These are phyloP conservation scores for Coprinopsis sp. DNA, from an alignment of 768 basidiomycete genomes.

Conservation along the genomic window DNA sequence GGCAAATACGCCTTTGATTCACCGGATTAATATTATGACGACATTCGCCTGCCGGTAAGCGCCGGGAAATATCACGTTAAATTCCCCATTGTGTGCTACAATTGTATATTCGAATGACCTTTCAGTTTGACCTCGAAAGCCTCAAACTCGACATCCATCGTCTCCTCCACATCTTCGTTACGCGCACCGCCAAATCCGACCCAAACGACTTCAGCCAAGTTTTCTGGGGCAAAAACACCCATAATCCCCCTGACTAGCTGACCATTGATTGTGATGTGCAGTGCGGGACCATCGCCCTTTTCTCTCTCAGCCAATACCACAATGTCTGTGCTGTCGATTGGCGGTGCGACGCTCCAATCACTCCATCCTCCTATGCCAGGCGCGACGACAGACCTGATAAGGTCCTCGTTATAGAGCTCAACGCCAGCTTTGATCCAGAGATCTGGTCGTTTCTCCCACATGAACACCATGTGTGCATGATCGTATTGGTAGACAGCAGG, in stretches of 20 bases:
- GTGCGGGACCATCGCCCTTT: neutral
- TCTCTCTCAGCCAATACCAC: neutral
- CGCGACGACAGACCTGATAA: neutral
- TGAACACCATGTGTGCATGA: neutral
- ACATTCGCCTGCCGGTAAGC: too few relatives aligned
- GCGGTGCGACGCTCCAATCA: neutral
- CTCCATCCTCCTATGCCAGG: conserved; percentile 1
- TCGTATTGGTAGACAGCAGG: neutral
- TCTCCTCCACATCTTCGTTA: neutral
- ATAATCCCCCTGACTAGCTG: neutral
- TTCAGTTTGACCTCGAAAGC: neutral
- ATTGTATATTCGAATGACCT: neutral
- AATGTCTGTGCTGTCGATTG: neutral
- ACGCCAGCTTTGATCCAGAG: conserved; percentile 4
- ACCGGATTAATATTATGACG: too few relatives aligned
- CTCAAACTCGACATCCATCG: neutral
- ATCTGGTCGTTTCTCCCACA: neutral
- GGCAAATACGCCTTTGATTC: too few relatives aligned
- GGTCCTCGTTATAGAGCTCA: neutral
- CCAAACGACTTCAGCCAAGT: neutral
- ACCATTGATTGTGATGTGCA: neutral
- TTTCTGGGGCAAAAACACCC: neutral
- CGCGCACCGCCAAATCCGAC: neutral
- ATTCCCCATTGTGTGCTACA: neutral
- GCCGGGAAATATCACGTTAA: neutral